phyloP scores from a whole-genome alignment of 164 flowering plant genomes.

The Tetrastigma voinierianum region DNA sequence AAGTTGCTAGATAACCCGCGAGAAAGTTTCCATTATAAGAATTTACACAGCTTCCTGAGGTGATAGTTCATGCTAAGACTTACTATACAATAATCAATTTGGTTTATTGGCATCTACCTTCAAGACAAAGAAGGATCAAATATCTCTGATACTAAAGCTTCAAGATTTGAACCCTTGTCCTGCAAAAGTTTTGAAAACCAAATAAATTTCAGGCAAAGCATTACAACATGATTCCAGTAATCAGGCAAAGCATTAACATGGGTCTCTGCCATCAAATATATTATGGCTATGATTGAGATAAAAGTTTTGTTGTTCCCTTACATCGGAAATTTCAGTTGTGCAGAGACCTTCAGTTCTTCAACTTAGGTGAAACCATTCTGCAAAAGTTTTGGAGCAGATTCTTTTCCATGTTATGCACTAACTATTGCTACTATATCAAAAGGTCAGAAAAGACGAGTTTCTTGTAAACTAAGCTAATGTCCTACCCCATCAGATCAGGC shows the following conservation, averaged over 20 bases:
- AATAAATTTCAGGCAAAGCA: neutral
- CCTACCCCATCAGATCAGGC: neutral
- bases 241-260: too few relatives aligned
- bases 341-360: slow-evolving; percentile 77
- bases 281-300: too few relatives aligned
- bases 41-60: too few relatives aligned
- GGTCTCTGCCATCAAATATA: too few relatives aligned
- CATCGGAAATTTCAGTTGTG: slow-evolving; percentile 44
- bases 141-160: slow-evolving; percentile 43
- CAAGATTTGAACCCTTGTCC: slow-evolving; percentile 60
- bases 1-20: too few relatives aligned
- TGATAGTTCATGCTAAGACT: neutral
- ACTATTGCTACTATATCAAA: neutral
- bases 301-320: slow-evolving; percentile 24
- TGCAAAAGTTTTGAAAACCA: slow-evolving; percentile 20
- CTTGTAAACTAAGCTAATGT: neutral
- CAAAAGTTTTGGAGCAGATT: slow-evolving; percentile 14
- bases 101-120: slow-evolving; percentile 36
- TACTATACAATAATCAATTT: neutral
- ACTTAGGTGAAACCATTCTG: slow-evolving; percentile 66
- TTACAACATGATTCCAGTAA: too few relatives aligned
- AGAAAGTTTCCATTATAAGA: too few relatives aligned
- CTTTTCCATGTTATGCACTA: too few relatives aligned
- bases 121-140: slow-evolving; percentile 64
- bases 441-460: neutral